Evolutionary conservation across 805 yeast genomes (phyloP), one percentile per base, ranked within the genome.

Genomic region (Teunomyces barrocoloradensis): DNA sequence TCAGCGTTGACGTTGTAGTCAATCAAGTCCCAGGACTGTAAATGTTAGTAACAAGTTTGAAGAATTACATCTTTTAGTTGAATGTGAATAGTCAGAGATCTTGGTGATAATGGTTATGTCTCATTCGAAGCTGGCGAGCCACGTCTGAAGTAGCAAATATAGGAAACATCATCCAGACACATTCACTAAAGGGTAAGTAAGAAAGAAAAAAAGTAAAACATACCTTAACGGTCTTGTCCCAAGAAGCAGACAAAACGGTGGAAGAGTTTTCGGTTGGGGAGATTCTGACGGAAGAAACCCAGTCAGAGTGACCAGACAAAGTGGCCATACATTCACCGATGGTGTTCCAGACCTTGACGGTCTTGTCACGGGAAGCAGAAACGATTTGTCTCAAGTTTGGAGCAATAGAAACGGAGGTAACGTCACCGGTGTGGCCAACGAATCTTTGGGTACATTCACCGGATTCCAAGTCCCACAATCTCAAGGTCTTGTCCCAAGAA

Each of bases 131-230:
- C 40, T 37, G 40, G 63, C 68, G 63, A 59, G 71, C 73, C 75
- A 58, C 85, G 89, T 92, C 99, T 81, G 97, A 92, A 92, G 99
- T 92, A 92, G 99, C 99, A 92, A 92, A 94, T 94, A 92, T 85
- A 69, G 61, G 57, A 54, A 62, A 73, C 96, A 89, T 88, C 96
- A 88, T 80, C 64, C 80, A 71, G 65, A 62, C 52, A 38, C 37
- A 17, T 23, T 46, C 28, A 41, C 25, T 32, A 18, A 18, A 40
- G 44, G 23, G 44, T 13, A 9, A 43, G 25, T 20, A 12, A 25
- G 23, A 29, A 25, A 34, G 18, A 45, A 47, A 48, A 53, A 15
- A 39, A 47, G 54, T 43, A 44, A 46, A 42, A 89, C 97, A 81
- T 89, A 92, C 99, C 91, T 94, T 94, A 68, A 95, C 96, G 66